A percentile compares a stretch with the other conserved stretches of the same genome.
Conservation (phyloP, 164 flowering plant genomes). For the Vitis cinerea region DNA sequence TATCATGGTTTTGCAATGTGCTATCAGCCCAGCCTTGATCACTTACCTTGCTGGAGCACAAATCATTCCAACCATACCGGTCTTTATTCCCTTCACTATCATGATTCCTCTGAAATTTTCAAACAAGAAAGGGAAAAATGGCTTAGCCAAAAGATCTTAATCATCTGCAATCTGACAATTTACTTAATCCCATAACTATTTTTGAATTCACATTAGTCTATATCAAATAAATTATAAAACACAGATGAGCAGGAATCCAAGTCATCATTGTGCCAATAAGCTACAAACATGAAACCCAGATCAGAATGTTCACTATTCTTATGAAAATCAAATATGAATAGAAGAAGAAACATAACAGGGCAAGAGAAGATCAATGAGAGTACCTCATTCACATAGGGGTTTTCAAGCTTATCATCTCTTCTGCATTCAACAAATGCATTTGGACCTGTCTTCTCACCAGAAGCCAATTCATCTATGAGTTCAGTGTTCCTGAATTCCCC, state of each 20-base stretch:
- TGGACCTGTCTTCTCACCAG: background rate
- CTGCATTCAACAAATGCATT: background rate
- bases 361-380: background rate
- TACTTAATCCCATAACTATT: too few species aligned
- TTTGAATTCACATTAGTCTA: too few species aligned
- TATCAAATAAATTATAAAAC: too few species aligned
- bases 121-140: background rate
- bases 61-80: background rate
- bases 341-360: background rate
- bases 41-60: background rate
- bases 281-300: too few species aligned
- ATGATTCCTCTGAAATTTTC: conserved; percentile 19
- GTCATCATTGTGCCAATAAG: background rate
- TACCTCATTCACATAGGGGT: conserved; percentile 1
- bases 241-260: too few species aligned
- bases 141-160: background rate
- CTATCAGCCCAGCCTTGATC: conserved; percentile 11
- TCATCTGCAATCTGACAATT: too few species aligned
- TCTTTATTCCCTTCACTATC: background rate
- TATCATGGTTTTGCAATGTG: background rate
- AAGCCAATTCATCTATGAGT: background rate
- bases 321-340: background rate
- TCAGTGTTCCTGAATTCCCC: background rate
- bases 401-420: background rate
- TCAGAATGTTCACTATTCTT: background rate